These are phyloP conservation scores for Boletus sp. DNA, from an alignment of 1,284 basidiomycete genomes.

Conservation along the genomic window DNA sequence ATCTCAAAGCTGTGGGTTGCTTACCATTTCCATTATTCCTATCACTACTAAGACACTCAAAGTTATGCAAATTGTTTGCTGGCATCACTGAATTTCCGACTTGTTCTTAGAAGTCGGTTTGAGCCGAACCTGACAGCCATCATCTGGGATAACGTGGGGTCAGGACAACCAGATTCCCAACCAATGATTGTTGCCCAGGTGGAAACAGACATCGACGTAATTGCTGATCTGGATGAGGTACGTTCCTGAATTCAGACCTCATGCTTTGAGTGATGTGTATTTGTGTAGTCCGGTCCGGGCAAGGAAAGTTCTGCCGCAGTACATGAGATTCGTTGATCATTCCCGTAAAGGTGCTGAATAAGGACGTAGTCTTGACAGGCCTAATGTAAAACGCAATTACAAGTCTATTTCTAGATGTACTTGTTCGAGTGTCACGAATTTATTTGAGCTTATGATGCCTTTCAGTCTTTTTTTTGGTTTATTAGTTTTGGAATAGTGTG, in stretches of 20 bases:
- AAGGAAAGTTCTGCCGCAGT: too few relatives aligned
- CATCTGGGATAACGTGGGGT: conserved; percentile 9
- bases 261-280: not conserved
- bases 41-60: not conserved
- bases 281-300: too few relatives aligned
- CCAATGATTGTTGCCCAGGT: not conserved
- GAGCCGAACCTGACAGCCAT: conserved; percentile 10
- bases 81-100: conserved; percentile 26
- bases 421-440: too few relatives aligned
- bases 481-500: too few relatives aligned
- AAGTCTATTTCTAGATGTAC: too few relatives aligned
- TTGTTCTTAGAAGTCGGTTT: conserved; percentile 19
- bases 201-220: not conserved
- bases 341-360: too few relatives aligned
- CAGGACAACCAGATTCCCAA: not conserved
- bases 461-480: too few relatives aligned
- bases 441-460: too few relatives aligned
- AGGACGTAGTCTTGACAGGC: too few relatives aligned
- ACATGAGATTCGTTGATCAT: too few relatives aligned
- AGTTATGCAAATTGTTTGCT: conserved; percentile 34
- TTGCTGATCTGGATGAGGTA: not conserved
- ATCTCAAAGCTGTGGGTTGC: conserved; percentile 32
- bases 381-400: too few relatives aligned
- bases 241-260: not conserved
- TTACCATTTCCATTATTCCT: not conserved